phyloP scores from a whole-genome alignment of 2,329 filamentous ascomycete species.

The Ophiosphaerella korrae region DNA sequence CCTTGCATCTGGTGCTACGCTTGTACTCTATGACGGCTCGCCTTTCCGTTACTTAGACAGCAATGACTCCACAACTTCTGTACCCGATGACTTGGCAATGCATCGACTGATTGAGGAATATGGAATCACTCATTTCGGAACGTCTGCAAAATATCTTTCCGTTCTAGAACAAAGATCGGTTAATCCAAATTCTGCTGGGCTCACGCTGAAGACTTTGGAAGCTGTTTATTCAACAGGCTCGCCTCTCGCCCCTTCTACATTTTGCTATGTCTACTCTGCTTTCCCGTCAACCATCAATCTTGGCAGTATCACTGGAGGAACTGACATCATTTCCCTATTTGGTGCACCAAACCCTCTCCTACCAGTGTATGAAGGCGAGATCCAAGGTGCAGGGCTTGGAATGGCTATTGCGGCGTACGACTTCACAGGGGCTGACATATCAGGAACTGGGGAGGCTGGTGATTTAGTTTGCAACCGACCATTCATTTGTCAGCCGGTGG shows the following conservation, averaged over 20 bases:
- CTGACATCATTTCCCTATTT: conserved; percentile 95
- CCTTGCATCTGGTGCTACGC: conserved; percentile 78
- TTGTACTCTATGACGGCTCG: conserved; percentile 90
- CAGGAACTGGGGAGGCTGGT: conserved; percentile 70
- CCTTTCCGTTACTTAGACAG: conserved; percentile 67
- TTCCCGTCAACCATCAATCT: conserved; percentile 84
- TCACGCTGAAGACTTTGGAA: conserved; percentile 65
- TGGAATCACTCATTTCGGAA: conserved; percentile 89
- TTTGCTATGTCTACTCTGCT: conserved; percentile 82
- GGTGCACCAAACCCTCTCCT: conserved; percentile 72
- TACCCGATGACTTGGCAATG: conserved; percentile 77
- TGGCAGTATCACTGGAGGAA: conserved; percentile 92
- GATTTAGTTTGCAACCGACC: conserved; percentile 86
- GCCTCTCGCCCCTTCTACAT: conserved; percentile 89
- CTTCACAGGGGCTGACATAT: conserved; percentile 62
- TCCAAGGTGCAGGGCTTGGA: conserved; percentile 56
- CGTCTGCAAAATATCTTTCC: conserved; percentile 90
- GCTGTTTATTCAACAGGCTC: conserved; percentile 95
- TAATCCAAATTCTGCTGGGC: conserved; percentile 45
- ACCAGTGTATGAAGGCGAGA: conserved; percentile 57
- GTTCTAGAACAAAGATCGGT: conserved; percentile 77
- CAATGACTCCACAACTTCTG: conserved; percentile 54
- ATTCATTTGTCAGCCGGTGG: conserved; percentile 89
- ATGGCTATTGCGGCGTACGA: conserved; percentile 59
- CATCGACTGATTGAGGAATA: conserved; percentile 80